A percentile compares a stretch with the other conserved stretches of the same genome.
phyloP scores from a whole-genome alignment of 2,329 filamentous ascomycete genomes.

The Pseudogymnoascus sp. region DNA sequence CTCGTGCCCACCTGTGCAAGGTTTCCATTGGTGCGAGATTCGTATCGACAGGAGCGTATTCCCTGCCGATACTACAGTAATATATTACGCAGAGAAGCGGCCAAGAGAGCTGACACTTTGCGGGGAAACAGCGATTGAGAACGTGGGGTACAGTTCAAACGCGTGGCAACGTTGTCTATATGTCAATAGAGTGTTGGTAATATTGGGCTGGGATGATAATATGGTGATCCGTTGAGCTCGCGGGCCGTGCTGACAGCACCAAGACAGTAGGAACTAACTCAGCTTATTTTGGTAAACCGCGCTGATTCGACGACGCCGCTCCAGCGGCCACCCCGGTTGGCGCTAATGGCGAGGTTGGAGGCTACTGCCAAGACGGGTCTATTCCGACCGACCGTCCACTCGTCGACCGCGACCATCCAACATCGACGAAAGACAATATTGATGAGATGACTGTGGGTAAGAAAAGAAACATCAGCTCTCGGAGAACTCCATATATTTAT shows the following conservation, averaged over 20 bases:
- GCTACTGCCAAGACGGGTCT: neutral
- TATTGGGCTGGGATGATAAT: neutral
- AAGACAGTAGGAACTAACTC: neutral
- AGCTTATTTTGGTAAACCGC: neutral
- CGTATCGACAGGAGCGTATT: neutral
- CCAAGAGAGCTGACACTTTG: neutral
- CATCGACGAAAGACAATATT: neutral
- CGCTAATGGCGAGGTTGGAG: neutral
- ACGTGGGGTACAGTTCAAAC: neutral
- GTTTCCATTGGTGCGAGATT: neutral
- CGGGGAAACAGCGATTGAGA: neutral
- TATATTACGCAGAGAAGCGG: too few relatives aligned
- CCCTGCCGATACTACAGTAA: too few relatives aligned
- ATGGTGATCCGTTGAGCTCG: neutral
- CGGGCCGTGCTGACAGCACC: neutral
- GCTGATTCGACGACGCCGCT: neutral
- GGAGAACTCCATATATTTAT: neutral
- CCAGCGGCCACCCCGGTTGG: neutral
- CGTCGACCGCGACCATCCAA: neutral
- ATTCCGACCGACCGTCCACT: neutral
- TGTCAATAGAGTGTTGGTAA: neutral
- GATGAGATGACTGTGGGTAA: neutral
- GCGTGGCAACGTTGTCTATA: neutral
- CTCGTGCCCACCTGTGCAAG: neutral
- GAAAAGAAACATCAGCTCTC: neutral